Evolutionary conservation across 140 eudicot genomes (phyloP).

Genomic region (Anethum foeniculum): DNA sequence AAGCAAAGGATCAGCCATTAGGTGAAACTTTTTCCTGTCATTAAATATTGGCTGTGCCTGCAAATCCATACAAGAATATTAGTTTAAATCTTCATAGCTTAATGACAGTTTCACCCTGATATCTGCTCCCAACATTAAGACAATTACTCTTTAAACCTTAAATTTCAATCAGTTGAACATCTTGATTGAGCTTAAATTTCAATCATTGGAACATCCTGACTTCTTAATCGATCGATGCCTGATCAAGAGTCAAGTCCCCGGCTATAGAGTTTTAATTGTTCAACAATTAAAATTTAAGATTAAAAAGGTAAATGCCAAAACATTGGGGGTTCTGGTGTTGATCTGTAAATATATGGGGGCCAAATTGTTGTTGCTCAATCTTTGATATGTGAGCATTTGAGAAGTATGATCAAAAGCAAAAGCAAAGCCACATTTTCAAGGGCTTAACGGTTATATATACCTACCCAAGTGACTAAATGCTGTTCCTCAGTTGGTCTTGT

Average conservation of each 20-base stretch:
- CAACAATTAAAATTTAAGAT: background rate
- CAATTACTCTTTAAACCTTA: too few species aligned
- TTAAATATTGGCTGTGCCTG: conserved; percentile 43
- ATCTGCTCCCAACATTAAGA: background rate
- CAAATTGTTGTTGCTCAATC: background rate
- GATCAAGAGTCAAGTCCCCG: too few species aligned
- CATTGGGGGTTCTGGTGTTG: too few species aligned
- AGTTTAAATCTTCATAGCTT: background rate
- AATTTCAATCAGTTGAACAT: background rate
- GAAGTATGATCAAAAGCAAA: background rate
- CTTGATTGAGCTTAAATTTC: background rate
- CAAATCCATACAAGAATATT: background rate
- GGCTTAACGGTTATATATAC: background rate
- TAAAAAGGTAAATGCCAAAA: background rate
- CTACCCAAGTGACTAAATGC: conserved; percentile 43
- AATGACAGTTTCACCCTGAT: background rate
- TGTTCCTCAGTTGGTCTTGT: conserved; percentile 43
- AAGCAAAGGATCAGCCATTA: conserved; percentile 45
- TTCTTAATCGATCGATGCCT: background rate
- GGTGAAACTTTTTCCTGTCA: conserved; percentile 35
- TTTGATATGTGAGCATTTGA: background rate
- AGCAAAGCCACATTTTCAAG: background rate
- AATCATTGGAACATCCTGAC: background rate
- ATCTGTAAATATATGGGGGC: background rate
- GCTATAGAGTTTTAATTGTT: background rate